Percentiles rank a stretch among this genome's conserved stretches.
phyloP scores from a whole-genome alignment of 257 asterid species.

The Petunia axillaris region DNA sequence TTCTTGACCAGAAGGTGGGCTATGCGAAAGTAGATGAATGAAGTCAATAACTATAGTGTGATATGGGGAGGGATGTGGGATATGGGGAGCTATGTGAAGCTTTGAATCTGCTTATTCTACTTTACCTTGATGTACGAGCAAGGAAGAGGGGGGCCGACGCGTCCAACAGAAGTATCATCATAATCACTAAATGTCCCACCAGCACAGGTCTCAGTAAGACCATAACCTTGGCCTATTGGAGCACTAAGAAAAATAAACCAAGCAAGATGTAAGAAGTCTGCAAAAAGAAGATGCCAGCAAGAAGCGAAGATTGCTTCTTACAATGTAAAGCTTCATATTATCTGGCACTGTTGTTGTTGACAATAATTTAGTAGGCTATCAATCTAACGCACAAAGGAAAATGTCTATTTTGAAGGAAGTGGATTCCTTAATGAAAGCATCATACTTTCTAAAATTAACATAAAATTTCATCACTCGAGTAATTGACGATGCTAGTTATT shows the following conservation, averaged over 20 bases:
- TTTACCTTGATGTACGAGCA: constrained; percentile 89
- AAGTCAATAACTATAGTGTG: background rate
- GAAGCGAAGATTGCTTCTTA: constrained; percentile 10
- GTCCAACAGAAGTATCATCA: constrained; percentile 96
- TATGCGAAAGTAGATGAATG: background rate
- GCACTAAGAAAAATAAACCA: constrained; percentile 51
- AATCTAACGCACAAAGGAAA: background rate
- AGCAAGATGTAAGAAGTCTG: constrained; percentile 22
- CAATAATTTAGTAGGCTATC: constrained; percentile 8
- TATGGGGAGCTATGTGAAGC: background rate
- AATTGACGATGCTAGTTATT: background rate
- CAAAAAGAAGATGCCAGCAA: constrained; percentile 2
- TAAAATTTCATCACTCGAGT: constrained; percentile 8
- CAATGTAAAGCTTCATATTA: constrained; percentile 9
- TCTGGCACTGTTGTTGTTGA: background rate
- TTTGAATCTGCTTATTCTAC: constrained; percentile 7
- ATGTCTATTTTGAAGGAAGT: constrained; percentile 12
- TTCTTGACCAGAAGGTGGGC: background rate
- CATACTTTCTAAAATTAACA: background rate
- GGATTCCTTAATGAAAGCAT: constrained; percentile 6
- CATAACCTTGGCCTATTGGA: constrained; percentile 98
- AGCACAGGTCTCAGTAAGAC: constrained; percentile 98
- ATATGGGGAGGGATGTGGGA: background rate
- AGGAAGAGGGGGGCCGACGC: constrained; percentile 94
- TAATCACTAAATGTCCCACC: constrained; percentile 97